phyloP scores from a whole-genome alignment of 2,329 filamentous ascomycete genomes.

The Neonectria neomacrospora region DNA sequence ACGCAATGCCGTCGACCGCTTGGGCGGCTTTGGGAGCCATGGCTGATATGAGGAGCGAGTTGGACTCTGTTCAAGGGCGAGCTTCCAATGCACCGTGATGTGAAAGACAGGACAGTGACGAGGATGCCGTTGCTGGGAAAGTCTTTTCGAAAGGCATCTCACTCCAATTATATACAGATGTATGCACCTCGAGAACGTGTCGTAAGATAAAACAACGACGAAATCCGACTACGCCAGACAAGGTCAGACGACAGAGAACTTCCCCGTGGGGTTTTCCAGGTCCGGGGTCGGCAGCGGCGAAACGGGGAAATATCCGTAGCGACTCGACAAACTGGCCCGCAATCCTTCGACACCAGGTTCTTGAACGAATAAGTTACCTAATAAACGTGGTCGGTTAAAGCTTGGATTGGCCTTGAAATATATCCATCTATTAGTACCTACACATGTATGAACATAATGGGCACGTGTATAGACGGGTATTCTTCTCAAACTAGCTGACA shows the following conservation, averaged over 20 bases:
- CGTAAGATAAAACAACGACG: not conserved
- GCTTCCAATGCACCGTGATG: not conserved
- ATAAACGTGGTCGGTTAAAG: too few species aligned
- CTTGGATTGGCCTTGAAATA: too few species aligned
- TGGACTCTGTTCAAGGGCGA: too few species aligned
- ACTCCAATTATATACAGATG: conserved; percentile 29
- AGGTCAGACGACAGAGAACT: conserved; percentile 19
- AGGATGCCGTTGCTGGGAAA: not conserved
- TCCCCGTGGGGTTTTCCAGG: conserved; percentile 36
- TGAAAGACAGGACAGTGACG: not conserved
- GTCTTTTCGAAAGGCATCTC: not conserved
- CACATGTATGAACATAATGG: too few species aligned
- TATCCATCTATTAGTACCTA: too few species aligned
- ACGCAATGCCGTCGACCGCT: conserved; percentile 45
- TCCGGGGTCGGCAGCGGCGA: conserved; percentile 19
- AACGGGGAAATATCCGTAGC: conserved; percentile 35
- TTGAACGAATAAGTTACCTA: too few species aligned
- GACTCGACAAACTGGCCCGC: too few species aligned
- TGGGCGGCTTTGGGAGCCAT: conserved; percentile 50
- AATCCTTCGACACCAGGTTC: not conserved
- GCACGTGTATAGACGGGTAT: too few species aligned
- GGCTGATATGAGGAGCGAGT: too few species aligned
- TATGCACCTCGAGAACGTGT: not conserved
- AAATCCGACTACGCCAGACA: not conserved
- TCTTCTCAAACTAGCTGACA: too few species aligned